Conservation (phyloP, 2,329 filamentous ascomycete species). For the Fusarium oligoseptatum region DNA sequence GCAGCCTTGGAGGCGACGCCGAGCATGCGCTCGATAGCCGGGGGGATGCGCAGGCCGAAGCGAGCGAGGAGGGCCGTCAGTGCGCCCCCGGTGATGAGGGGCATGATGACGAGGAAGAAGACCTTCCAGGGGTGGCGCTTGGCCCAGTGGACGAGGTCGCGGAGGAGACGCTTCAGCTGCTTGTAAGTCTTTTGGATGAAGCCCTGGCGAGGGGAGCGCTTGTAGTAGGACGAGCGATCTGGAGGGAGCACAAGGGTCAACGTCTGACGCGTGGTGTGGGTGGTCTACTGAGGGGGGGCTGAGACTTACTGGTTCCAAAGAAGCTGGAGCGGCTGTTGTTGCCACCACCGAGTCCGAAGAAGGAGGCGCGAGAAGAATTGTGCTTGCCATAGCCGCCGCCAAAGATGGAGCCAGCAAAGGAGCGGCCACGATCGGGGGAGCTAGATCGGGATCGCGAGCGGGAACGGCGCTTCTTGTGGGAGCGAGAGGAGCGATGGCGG, state of each 20-base stretch:
- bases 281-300: not conserved
- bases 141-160: slow-evolving; percentile 85
- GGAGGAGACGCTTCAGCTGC: slow-evolving; percentile 83
- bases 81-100: slow-evolving; percentile 86
- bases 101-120: slow-evolving; percentile 88
- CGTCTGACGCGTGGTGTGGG: not conserved
- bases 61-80: slow-evolving; percentile 81
- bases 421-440: slow-evolving; percentile 50
- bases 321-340: slow-evolving; percentile 60
- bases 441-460: slow-evolving; percentile 56
- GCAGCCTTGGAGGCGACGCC: slow-evolving; percentile 65
- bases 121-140: slow-evolving; percentile 88
- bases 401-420: slow-evolving; percentile 51
- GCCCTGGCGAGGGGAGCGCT: slow-evolving; percentile 83
- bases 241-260: slow-evolving; percentile 6
- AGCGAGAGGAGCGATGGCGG: slow-evolving; percentile 47
- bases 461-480: slow-evolving; percentile 53
- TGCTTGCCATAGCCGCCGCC: slow-evolving; percentile 53
- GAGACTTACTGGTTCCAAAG: slow-evolving; percentile 58
- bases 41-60: slow-evolving; percentile 84
- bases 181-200: slow-evolving; percentile 81
- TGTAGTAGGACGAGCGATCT: slow-evolving; percentile 76
- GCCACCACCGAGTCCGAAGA: slow-evolving; percentile 60
- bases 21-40: slow-evolving; percentile 70
- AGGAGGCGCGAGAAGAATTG: slow-evolving; percentile 59